phyloP scores from a whole-genome alignment of 2,329 filamentous ascomycete genomes.

The Aspergillus luchuensis region DNA sequence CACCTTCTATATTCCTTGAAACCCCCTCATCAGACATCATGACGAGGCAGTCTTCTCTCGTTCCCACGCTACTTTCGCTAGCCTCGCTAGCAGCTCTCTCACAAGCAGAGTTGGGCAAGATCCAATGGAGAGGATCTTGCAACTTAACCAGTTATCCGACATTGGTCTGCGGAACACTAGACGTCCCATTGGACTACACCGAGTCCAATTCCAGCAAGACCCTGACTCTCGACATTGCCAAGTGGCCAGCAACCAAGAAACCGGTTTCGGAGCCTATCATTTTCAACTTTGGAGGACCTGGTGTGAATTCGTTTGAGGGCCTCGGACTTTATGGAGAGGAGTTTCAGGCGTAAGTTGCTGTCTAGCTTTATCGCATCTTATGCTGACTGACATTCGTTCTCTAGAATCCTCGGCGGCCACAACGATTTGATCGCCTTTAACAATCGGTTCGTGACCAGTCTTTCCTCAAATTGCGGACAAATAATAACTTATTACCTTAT shows the following conservation, averaged over 20 bases:
- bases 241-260: conserved; percentile 13
- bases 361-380: neutral
- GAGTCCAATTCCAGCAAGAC: conserved; percentile 7
- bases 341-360: neutral
- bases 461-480: neutral
- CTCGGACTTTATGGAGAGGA: neutral
- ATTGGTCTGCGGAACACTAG: conserved; percentile 11
- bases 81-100: neutral
- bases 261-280: conserved; percentile 9
- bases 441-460: neutral
- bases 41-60: neutral
- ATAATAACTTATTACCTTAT: neutral
- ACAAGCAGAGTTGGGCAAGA: conserved; percentile 6
- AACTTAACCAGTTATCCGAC: neutral
- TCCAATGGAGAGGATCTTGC: conserved; percentile 4
- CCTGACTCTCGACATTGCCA: conserved; percentile 9
- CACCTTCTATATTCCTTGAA: neutral
- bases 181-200: conserved; percentile 17
- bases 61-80: neutral
- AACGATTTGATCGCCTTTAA: conserved; percentile 15
- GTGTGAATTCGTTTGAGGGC: neutral
- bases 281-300: conserved; percentile 14
- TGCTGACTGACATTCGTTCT: neutral
- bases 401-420: conserved; percentile 14
- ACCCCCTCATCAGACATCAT: neutral